Evolutionary conservation across 768 basidiomycete genomes (phyloP), one percentile per base, ranked within the genome.

Genomic region (Strobilomyces echinocephalus): DNA sequence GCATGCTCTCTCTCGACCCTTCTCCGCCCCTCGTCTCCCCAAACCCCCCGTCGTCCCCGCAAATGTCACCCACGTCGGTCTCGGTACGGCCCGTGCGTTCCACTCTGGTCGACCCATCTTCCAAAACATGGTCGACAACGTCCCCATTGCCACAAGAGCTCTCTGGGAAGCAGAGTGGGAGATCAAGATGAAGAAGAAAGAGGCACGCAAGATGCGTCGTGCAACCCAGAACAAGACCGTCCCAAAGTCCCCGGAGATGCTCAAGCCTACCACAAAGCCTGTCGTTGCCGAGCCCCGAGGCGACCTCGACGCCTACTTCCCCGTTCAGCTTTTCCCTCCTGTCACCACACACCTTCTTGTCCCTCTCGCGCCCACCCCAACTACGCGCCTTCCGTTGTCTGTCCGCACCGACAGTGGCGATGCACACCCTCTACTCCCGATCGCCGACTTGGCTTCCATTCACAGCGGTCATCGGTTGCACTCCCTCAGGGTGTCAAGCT

Each of bases 61-160:
- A 18, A 70, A 71, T 45, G 69, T 87, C 28, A 68, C 79, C 0
- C 84, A 89, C 56, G 79, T 93, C 20, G 91, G 91, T 5, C 74
- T 94, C 3, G 87, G 88, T 35, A 79, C 81, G 0, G 87, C 85
- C 0, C 76, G 91, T 35, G 88, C 83, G 61, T 94, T 93, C 67
- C 83, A 83, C 21, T 80, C 83, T 3, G 78, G 76, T 11, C 81
- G 85, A 3, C 86, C 87, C 4, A 77, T 91, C 41, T 91, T 92
- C 74, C 84, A 90, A 66, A 84, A 87, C 64, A 68, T 94, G 39
- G 82, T 82, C 2, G 80, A 91, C 65, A 91, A 91, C 61, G 83
- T 89, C 1, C 91, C 91, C 8, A 71, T 94, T n/a, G 77, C 82
- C 1, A 80, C 79, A 9, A 79, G 91, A 26, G 84, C 91, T 3